Evolutionary conservation across 305 asterid genomes (phyloP).

Genomic region (Rubia tinctorum): DNA sequence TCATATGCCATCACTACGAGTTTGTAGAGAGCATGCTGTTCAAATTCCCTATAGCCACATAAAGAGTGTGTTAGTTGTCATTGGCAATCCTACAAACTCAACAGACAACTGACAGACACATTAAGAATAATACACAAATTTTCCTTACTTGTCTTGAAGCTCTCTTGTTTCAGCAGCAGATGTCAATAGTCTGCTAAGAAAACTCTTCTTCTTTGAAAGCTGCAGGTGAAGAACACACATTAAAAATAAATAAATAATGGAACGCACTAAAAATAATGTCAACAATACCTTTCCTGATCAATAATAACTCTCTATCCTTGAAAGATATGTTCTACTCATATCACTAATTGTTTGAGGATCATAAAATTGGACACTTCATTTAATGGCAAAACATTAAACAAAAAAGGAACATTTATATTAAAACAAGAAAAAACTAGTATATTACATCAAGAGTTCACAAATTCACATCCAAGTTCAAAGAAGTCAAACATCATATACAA

Average conservation of each 20-base stretch:
- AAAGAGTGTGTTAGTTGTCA: conserved; percentile 27
- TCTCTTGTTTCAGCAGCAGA: conserved; percentile 60
- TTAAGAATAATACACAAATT: conserved; percentile 13
- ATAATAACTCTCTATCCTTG: background rate
- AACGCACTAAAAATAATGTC: conserved; percentile 4
- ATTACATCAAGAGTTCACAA: background rate
- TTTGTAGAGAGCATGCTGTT: conserved; percentile 69
- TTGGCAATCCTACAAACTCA: conserved; percentile 14
- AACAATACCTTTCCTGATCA: background rate
- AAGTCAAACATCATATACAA: background rate
- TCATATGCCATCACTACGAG: conserved; percentile 80
- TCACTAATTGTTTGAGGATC: background rate
- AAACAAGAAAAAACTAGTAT: background rate
- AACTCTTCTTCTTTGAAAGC: conserved; percentile 67
- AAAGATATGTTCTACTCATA: background rate
- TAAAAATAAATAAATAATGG: conserved; percentile 19
- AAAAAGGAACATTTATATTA: background rate
- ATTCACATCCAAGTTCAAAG: background rate
- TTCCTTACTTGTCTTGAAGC: conserved; percentile 66
- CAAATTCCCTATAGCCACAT: conserved; percentile 61
- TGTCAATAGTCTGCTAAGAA: conserved; percentile 52
- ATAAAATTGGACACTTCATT: background rate
- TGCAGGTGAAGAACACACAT: conserved; percentile 28
- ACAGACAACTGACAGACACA: conserved; percentile 19
- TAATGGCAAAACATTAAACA: background rate